phyloP scores from a whole-genome alignment of 2,329 filamentous ascomycete genomes.

The Colletotrichum horii region DNA sequence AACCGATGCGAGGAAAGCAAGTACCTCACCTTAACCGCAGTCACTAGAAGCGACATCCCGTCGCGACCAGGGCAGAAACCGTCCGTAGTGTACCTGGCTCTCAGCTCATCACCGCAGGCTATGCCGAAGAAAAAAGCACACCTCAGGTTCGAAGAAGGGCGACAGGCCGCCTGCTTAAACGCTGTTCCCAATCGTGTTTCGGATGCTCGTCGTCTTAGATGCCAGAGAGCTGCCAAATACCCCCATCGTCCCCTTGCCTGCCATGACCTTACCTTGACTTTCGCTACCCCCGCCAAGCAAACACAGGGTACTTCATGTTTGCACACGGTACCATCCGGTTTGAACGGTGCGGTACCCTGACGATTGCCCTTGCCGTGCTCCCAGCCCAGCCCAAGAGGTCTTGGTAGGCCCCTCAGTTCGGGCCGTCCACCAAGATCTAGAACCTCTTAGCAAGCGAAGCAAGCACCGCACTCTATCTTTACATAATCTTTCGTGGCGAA shows the following conservation, averaged over 20 bases:
- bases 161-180: constrained; percentile 3
- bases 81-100: not conserved
- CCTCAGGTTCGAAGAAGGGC: not conserved
- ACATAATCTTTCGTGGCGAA: constrained; percentile 19
- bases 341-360: not conserved
- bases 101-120: not conserved
- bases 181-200: constrained; percentile 14
- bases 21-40: not conserved
- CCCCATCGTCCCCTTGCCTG: not conserved
- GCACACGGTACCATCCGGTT: not conserved
- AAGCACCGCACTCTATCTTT: not conserved
- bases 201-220: not conserved
- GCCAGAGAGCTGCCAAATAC: not conserved
- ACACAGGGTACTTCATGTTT: not conserved
- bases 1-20: not conserved
- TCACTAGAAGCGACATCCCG: not conserved
- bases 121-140: not conserved
- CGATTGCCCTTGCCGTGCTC: not conserved
- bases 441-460: not conserved
- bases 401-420: constrained; percentile 16
- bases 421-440: constrained; percentile 13
- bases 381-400: not conserved
- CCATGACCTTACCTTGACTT: not conserved
- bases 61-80: not conserved
- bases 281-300: not conserved